These are phyloP conservation scores for Wallacemonas sp. DNA, from an alignment of 208 protist genomes.

Conservation along the genomic window DNA sequence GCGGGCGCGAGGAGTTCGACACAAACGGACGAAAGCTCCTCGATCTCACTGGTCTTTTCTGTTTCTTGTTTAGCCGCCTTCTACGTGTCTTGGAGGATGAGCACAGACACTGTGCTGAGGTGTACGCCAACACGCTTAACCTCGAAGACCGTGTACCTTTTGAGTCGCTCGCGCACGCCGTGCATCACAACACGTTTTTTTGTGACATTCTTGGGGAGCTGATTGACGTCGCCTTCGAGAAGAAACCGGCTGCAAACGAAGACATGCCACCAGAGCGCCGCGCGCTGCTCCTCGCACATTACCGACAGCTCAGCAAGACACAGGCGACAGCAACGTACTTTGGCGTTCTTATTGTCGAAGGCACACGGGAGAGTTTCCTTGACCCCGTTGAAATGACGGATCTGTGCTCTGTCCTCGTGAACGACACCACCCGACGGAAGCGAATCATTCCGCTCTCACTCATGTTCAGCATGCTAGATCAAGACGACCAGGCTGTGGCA, in stretches of 20 bases:
- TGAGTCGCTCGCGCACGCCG: conserved; percentile 66
- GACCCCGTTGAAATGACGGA: conserved; percentile 79
- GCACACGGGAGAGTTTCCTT: conserved; percentile 80
- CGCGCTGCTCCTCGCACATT: conserved; percentile 40
- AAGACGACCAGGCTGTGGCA: conserved; percentile 72
- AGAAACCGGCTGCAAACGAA: conserved; percentile 34
- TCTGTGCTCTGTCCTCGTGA: conserved; percentile 63
- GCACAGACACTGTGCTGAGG: conserved; percentile 65
- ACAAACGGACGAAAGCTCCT: conserved; percentile 2
- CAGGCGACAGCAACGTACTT: conserved; percentile 64
- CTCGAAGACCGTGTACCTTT: conserved; percentile 77
- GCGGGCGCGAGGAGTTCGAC: conserved; percentile 6
- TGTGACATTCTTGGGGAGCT: conserved; percentile 80
- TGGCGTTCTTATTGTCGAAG: conserved; percentile 72
- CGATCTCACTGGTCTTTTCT: conserved; percentile 20
- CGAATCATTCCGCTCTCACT: conserved; percentile 76
- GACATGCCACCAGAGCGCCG: conserved; percentile 17
- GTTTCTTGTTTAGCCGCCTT: conserved; percentile 41
- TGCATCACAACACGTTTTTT: conserved; percentile 80
- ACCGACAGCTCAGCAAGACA: conserved; percentile 43
- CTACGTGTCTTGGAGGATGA: conserved; percentile 67
- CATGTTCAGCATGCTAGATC: conserved; percentile 83
- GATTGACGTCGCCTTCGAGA: conserved; percentile 47
- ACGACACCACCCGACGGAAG: conserved; percentile 68
- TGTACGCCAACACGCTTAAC: conserved; percentile 72